Conservation (phyloP, 176 grass and related monocot species). For the Oryza rufipogon region DNA sequence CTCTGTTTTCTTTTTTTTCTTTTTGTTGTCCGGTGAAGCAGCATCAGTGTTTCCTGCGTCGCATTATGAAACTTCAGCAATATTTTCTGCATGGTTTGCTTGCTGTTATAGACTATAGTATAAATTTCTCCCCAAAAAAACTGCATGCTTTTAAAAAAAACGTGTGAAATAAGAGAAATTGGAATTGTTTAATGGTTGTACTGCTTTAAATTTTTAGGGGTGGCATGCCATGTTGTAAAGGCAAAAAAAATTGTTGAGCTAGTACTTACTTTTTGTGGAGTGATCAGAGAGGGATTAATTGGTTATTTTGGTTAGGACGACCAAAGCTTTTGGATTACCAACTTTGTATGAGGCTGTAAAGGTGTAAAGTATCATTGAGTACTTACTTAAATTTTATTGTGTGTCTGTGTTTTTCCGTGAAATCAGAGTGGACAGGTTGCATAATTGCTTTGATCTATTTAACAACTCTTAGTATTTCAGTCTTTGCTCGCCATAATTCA, state of each 20-base stretch:
- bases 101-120: not conserved
- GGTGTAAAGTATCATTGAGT: slow-evolving; percentile 34
- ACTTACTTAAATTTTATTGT: not conserved
- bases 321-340: slow-evolving; percentile 37
- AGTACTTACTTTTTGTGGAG: slow-evolving; percentile 15
- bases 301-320: slow-evolving; percentile 47
- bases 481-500: not conserved
- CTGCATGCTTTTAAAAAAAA: not conserved
- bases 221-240: slow-evolving; percentile 59
- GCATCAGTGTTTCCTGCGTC: slow-evolving; percentile 19
- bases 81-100: slow-evolving; percentile 6
- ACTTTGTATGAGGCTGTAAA: slow-evolving; percentile 56
- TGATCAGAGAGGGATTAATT: slow-evolving; percentile 29
- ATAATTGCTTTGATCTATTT: not conserved
- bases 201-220: slow-evolving; percentile 10
- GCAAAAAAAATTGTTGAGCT: slow-evolving; percentile 14
- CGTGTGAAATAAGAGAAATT: not conserved
- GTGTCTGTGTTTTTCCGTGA: not conserved
- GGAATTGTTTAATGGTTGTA: not conserved
- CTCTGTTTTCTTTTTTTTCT: not conserved
- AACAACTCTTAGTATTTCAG: not conserved
- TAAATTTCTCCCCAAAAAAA: not conserved
- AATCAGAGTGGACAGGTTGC: not conserved
- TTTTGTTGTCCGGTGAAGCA: not conserved
- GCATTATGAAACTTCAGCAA: not conserved